Base-by-base conservation (phyloP, 2,329 filamentous ascomycete species). In the Cytospora schulzeri region DNA sequence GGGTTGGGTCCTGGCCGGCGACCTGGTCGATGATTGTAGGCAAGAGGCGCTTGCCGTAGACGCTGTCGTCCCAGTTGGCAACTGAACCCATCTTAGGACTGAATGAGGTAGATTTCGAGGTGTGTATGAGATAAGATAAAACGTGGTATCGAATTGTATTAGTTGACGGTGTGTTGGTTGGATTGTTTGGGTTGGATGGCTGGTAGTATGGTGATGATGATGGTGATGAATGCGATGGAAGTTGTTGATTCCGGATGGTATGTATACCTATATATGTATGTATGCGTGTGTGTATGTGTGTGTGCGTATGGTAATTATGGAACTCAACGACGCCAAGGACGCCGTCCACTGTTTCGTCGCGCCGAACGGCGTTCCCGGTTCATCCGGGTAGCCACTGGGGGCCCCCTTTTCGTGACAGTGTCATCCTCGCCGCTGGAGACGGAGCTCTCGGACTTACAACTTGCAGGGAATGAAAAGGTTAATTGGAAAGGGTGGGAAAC, bases 1-100 rank as follows among this genome's bases (percentile, higher is more conserved):
- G 65, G 35, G 26, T 38, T 1, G 65, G 65, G 24, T 67, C 65
- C 31, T 66, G 57, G 4, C n/a, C 24, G 8, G 66, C 54, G 22
- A 63, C 53, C 50, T 67, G 26, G 19, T 67, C 66, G 63, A 67
- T 41, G n/a, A 67, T 41, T 28, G 56, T 63, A 3, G 66, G 66
- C 57, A 67, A 35, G 17, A 67, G 53, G 28, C 66, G 66, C 57
- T 22, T 63, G 41, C 66, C 66, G 28, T 63, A 67, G 1, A 57
- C 57, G 1, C 38, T 55, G 14, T 60, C 45, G 24, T 57, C 59
- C 54, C 33, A 35, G 57, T 62, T 61, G 50, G 52, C 62, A 38
- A 64, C 48, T 22, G 65, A 62, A 50, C 57, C 65, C 65, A 66
- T 66, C n/a, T 29, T 31, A 38, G 45, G 19, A 2, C 41, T 41